A percentile compares a stretch with the other conserved stretches of the same genome.
These are phyloP conservation scores for Vaccinium vitisidaea DNA, from an alignment of 148 eudicot genomes.

Conservation along the genomic window DNA sequence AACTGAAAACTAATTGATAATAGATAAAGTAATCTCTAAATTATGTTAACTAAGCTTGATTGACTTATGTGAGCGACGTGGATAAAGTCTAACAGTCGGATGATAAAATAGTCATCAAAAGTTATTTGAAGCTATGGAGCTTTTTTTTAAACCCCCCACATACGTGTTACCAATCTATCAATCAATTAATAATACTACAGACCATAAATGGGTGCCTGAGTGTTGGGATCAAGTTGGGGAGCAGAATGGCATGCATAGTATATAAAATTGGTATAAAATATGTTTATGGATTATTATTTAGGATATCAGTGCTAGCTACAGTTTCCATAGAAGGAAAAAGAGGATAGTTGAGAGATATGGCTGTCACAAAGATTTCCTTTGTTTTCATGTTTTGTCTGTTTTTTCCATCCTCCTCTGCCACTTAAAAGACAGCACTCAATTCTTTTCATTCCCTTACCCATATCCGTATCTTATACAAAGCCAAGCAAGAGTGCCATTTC, in stretches of 20 bases:
- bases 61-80: no score
- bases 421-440: slow-evolving; percentile 11
- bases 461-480: slow-evolving; percentile 46
- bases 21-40: no score
- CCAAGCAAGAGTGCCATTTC: slow-evolving; percentile 31
- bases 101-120: neutral
- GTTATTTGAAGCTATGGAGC: neutral
- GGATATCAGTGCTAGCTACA: slow-evolving; percentile 4
- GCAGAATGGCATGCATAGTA: neutral
- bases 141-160: neutral
- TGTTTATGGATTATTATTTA: neutral
- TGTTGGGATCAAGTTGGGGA: neutral
- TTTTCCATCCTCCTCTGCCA: slow-evolving; percentile 8
- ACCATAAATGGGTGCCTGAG: slow-evolving; percentile 1
- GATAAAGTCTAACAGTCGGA: no score
- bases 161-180: neutral
- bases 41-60: no score
- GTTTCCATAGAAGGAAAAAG: slow-evolving; percentile 7
- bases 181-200: neutral
- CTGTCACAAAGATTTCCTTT: neutral
- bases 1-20: no score
- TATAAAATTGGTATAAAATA: neutral
- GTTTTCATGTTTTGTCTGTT: neutral
- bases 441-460: slow-evolving; percentile 17
- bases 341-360: neutral